phyloP scores from a whole-genome alignment of 768 basidiomycete genomes.

The Butyriboletus loyo region DNA sequence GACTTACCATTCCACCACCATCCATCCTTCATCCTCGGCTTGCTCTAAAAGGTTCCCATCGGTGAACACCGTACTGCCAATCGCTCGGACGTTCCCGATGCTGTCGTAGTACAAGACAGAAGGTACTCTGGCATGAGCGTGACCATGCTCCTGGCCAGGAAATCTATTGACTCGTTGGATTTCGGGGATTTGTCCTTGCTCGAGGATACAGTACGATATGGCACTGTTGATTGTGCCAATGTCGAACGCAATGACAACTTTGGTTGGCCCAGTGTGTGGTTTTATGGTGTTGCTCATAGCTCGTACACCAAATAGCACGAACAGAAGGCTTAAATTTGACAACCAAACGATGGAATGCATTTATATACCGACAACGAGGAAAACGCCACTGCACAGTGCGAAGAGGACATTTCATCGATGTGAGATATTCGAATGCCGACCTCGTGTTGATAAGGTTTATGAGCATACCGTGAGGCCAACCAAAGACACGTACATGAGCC shows the following conservation, averaged over 20 bases:
- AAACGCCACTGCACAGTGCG: background rate
- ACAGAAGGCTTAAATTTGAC: background rate
- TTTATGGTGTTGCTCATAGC: background rate
- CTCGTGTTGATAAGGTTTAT: background rate
- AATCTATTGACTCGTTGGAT: slow-evolving; percentile 1
- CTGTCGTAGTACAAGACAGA: slow-evolving; percentile 3
- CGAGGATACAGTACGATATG: background rate
- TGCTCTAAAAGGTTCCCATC: background rate
- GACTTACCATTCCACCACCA: background rate
- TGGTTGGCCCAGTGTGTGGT: background rate
- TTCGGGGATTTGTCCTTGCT: slow-evolving; percentile 1
- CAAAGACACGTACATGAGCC: too few relatives aligned
- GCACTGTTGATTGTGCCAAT: background rate
- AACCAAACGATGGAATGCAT: background rate
- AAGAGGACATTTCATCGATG: background rate
- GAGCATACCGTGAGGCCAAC: too few relatives aligned
- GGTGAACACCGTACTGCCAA: background rate
- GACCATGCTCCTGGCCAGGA: background rate
- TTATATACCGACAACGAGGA: background rate
- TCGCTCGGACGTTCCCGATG: background rate
- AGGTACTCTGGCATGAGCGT: background rate
- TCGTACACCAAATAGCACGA: background rate
- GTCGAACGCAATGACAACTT: background rate
- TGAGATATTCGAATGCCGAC: background rate
- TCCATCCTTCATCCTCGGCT: background rate